These are phyloP conservation scores for Fusarium aywerte DNA, from an alignment of 2,329 filamentous ascomycete species.

Conservation along the genomic window DNA sequence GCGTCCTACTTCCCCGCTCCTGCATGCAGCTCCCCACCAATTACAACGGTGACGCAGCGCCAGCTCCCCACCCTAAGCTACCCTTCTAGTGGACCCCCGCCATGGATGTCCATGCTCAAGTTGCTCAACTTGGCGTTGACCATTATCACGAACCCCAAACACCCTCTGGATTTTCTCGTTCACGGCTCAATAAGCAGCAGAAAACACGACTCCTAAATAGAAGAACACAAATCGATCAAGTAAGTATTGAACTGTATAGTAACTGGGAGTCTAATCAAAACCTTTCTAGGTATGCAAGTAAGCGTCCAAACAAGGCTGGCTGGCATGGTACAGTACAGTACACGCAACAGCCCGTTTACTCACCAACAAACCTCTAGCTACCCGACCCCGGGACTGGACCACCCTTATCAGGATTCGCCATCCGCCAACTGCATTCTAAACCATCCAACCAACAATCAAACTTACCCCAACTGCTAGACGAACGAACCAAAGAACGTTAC, in stretches of 20 bases:
- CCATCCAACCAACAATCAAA: conserved; percentile 28
- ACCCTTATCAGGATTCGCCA: conserved; percentile 43
- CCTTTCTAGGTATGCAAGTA: conserved; percentile 1
- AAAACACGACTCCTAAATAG: not conserved
- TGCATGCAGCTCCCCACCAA: conserved; percentile 31
- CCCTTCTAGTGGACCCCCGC: conserved; percentile 4
- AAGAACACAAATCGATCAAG: not conserved
- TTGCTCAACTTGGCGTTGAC: conserved; percentile 24
- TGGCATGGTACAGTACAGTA: conserved; percentile 19
- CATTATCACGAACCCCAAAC: conserved; percentile 36
- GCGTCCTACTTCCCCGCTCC: conserved; percentile 33
- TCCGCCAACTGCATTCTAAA: conserved; percentile 32
- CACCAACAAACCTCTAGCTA: not conserved
- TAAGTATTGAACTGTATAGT: not conserved
- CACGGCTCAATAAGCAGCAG: conserved; percentile 10
- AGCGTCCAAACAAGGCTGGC: not conserved
- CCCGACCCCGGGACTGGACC: not conserved
- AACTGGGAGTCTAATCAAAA: not conserved
- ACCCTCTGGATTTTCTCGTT: conserved; percentile 15
- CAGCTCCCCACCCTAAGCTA: conserved; percentile 38
- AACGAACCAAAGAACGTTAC: conserved; percentile 22
- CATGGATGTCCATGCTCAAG: not conserved
- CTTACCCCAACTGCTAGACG: not conserved
- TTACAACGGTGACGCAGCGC: conserved; percentile 6
- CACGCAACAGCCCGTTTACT: not conserved